Conservation (phyloP, 2,329 filamentous ascomycete species). For the Aotearoamyces nothofagi region DNA sequence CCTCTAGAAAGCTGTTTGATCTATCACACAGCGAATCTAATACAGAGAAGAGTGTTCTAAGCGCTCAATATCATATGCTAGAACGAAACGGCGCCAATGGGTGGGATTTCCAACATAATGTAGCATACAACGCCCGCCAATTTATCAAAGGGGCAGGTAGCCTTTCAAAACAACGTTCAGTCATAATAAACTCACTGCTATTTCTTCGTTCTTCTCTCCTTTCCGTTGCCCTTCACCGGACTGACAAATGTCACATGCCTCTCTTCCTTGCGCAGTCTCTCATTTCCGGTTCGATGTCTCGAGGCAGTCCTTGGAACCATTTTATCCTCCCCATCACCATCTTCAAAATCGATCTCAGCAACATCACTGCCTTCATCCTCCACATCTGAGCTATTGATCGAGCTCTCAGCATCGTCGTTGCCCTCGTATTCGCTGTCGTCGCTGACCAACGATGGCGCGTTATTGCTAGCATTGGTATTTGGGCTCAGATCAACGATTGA, state of each 20-base stretch:
- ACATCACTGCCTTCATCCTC: slow-evolving; percentile 46
- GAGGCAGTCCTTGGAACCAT: slow-evolving; percentile 13
- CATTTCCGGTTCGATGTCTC: slow-evolving; percentile 11
- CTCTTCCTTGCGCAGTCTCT: slow-evolving; percentile 17
- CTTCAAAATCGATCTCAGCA: slow-evolving; percentile 45
- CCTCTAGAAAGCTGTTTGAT: too few species aligned
- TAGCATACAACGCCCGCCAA: too few species aligned
- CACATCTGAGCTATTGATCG: slow-evolving; percentile 24
- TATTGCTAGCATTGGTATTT: slow-evolving; percentile 55
- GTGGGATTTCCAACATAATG: too few species aligned
- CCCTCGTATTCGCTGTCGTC: slow-evolving; percentile 69
- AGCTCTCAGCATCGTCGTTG: slow-evolving; percentile 39
- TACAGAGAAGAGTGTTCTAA: too few species aligned
- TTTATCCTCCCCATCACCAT: slow-evolving; percentile 23
- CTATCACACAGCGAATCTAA: too few species aligned
- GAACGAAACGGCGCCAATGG: too few species aligned
- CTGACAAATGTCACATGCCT: slow-evolving; percentile 22
- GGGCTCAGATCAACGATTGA: slow-evolving; percentile 52
- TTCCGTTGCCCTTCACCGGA: slow-evolving; percentile 13
- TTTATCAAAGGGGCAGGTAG: too few species aligned
- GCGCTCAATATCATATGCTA: too few species aligned
- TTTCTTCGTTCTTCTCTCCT: slow-evolving; percentile 8
- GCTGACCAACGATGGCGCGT: slow-evolving; percentile 65
- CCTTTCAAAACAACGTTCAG: too few species aligned
- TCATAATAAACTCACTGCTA: too few species aligned